phyloP scores from a whole-genome alignment of 176 grass and related monocot species.

The Pontederia crassipes region DNA sequence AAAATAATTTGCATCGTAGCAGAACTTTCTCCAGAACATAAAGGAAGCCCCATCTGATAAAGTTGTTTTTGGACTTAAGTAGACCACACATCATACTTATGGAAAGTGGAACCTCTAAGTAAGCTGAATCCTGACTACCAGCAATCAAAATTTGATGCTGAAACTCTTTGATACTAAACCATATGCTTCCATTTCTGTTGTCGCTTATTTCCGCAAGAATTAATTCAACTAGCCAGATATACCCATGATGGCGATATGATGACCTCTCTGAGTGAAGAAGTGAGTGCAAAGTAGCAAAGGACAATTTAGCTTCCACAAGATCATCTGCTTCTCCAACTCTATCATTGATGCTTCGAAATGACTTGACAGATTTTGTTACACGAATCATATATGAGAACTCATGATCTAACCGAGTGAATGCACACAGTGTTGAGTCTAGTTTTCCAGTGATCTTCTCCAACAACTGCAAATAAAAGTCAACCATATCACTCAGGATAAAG shows the following conservation, averaged over 20 bases:
- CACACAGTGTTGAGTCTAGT: conserved; percentile 65
- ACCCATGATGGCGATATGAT: conserved; percentile 92
- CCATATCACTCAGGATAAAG: conserved; percentile 18
- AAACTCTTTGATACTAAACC: conserved; percentile 73
- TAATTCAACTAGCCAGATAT: conserved; percentile 94
- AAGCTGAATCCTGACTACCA: conserved; percentile 63
- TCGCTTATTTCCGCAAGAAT: conserved; percentile 87
- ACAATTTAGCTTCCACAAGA: conserved; percentile 51
- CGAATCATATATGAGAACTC: conserved; percentile 87
- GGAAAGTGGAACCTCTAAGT: conserved; percentile 64
- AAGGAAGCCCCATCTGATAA: conserved; percentile 89
- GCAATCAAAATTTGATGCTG: conserved; percentile 76
- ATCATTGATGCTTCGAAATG: conserved; percentile 60
- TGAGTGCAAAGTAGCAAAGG: conserved; percentile 74
- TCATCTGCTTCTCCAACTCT: conserved; percentile 54
- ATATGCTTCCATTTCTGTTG: conserved; percentile 56
- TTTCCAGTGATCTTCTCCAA: conserved; percentile 74
- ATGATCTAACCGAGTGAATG: conserved; percentile 67
- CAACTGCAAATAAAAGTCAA: conserved; percentile 43
- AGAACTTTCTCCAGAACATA: conserved; percentile 91
- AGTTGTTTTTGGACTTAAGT: conserved; percentile 93
- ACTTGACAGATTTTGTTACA: conserved; percentile 73
- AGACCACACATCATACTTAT: conserved; percentile 86
- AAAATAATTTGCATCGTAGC: conserved; percentile 91
- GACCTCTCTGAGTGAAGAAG: conserved; percentile 79